These are phyloP conservation scores for Periglandula ipomoeae DNA, from an alignment of 2,329 filamentous ascomycete species.

Conservation along the genomic window DNA sequence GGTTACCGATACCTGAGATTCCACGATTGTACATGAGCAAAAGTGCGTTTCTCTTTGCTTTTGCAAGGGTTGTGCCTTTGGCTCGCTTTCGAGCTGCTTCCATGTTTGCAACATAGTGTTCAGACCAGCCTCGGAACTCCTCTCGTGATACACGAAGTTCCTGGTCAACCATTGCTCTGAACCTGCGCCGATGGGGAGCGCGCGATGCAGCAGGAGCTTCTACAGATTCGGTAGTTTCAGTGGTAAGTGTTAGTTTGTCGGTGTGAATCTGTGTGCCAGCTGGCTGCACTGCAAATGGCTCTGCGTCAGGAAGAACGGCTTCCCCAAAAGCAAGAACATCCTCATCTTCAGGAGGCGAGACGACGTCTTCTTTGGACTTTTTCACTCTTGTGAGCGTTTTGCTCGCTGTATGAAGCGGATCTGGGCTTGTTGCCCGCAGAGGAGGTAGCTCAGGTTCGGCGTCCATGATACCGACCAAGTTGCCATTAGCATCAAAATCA, in stretches of 20 bases:
- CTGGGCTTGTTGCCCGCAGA: slow-evolving; percentile 14
- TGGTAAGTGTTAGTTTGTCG: slow-evolving; percentile 12
- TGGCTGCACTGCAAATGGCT: slow-evolving; percentile 22
- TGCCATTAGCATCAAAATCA: slow-evolving; percentile 43
- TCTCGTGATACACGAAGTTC: slow-evolving; percentile 25
- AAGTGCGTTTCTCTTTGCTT: slow-evolving; percentile 30
- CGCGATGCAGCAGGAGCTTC: slow-evolving; percentile 13
- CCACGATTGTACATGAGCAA: slow-evolving; percentile 23
- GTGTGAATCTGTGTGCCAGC: slow-evolving; percentile 9
- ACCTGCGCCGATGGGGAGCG: slow-evolving; percentile 18
- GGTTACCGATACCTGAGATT: slow-evolving; percentile 22
- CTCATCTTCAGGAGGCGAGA: not conserved
- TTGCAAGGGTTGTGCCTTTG: slow-evolving; percentile 18
- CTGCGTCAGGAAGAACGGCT: slow-evolving; percentile 27
- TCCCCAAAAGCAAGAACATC: slow-evolving; percentile 28
- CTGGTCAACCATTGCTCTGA: slow-evolving; percentile 21
- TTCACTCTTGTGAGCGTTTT: not conserved
- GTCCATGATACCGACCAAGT: slow-evolving; percentile 33
- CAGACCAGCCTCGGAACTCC: slow-evolving; percentile 31
- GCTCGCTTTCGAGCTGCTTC: slow-evolving; percentile 19
- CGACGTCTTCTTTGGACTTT: not conserved
- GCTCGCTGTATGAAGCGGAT: slow-evolving; percentile 3
- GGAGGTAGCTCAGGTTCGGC: slow-evolving; percentile 35
- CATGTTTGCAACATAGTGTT: slow-evolving; percentile 48
- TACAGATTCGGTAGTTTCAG: slow-evolving; percentile 15